Conservation (phyloP, 345 rosid species). For the Bruguiera gymnorhiza region DNA sequence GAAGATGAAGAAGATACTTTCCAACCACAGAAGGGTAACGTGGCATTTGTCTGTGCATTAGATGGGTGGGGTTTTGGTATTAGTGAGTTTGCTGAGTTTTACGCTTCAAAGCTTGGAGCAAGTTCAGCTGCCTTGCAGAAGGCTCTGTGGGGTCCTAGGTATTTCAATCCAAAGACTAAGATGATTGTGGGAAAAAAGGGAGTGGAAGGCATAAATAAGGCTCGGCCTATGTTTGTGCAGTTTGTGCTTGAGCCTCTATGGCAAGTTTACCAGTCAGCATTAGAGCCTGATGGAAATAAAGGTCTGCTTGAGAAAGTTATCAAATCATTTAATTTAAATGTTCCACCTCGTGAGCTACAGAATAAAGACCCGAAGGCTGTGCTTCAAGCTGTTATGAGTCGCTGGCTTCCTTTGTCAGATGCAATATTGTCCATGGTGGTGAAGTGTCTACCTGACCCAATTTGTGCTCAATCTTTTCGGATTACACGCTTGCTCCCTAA, state of each 20-base stretch:
- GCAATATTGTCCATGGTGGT: slow-evolving; percentile 88
- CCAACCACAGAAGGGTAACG: slow-evolving; percentile 92
- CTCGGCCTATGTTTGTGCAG: slow-evolving; percentile 92
- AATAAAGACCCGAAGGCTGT: slow-evolving; percentile 79
- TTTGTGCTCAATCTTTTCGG: slow-evolving; percentile 65
- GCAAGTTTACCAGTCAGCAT: slow-evolving; percentile 77
- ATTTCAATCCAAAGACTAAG: slow-evolving; percentile 59
- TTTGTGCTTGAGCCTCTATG: slow-evolving; percentile 93
- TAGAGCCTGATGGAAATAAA: slow-evolving; percentile 65
- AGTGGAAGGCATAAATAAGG: slow-evolving; percentile 50
- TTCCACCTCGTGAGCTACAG: slow-evolving; percentile 80
- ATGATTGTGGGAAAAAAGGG: slow-evolving; percentile 89
- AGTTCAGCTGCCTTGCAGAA: slow-evolving; percentile 59
- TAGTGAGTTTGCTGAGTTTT: slow-evolving; percentile 71
- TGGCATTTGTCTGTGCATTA: slow-evolving; percentile 77
- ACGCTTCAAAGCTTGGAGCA: slow-evolving; percentile 77
- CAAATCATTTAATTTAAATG: slow-evolving; percentile 59
- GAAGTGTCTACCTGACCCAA: slow-evolving; percentile 77
- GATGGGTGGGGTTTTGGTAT: slow-evolving; percentile 95
- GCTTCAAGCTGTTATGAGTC: slow-evolving; percentile 81
- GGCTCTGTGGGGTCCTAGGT: slow-evolving; percentile 91
- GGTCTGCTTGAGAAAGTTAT: slow-evolving; percentile 62
- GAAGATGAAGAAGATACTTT: slow-evolving; percentile 94
- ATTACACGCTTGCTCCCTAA: slow-evolving; percentile 72
- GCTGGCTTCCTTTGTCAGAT: slow-evolving; percentile 91